Percentiles rank a stretch among this genome's conserved stretches.
Evolutionary conservation across 148 eudicot genomes (phyloP).

Genomic region (Chenopodium album): DNA sequence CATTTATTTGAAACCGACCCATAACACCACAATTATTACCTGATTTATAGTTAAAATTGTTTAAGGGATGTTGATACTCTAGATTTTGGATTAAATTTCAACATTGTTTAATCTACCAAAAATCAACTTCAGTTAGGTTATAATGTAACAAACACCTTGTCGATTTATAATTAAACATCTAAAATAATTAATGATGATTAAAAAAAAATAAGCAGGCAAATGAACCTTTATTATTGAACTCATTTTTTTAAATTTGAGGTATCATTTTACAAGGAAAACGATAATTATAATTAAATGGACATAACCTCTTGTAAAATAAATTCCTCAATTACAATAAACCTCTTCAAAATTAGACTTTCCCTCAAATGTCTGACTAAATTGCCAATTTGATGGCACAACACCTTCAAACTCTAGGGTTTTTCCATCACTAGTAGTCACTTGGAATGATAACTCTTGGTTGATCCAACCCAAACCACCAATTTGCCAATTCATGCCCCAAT

Average conservation of each 20-base stretch:
- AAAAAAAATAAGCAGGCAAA: not conserved
- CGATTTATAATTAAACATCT: no score
- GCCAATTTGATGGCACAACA: conserved; percentile 27
- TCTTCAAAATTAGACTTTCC: conserved; percentile 17
- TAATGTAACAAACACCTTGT: not conserved
- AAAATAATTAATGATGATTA: no score
- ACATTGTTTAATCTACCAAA: no score
- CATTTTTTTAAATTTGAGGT: no score
- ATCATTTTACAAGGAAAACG: not conserved
- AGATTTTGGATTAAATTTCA: no score
- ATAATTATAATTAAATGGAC: not conserved
- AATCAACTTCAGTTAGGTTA: no score
- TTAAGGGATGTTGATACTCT: no score
- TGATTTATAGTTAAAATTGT: no score
- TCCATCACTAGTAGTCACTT: conserved; percentile 24
- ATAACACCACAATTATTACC: no score
- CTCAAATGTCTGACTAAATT: conserved; percentile 19
- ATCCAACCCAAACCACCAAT: not conserved
- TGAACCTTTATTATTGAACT: not conserved
- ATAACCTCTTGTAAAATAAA: not conserved
- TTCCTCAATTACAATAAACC: not conserved
- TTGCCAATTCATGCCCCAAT: conserved; percentile 35
- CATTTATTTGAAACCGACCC: no score
- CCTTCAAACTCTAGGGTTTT: conserved; percentile 1
- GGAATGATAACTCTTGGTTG: conserved; percentile 8